Evolutionary conservation across 352 stramenopile species (phyloP), one percentile per base, ranked within the genome.

Genomic region (Phytophthora citrophthora): DNA sequence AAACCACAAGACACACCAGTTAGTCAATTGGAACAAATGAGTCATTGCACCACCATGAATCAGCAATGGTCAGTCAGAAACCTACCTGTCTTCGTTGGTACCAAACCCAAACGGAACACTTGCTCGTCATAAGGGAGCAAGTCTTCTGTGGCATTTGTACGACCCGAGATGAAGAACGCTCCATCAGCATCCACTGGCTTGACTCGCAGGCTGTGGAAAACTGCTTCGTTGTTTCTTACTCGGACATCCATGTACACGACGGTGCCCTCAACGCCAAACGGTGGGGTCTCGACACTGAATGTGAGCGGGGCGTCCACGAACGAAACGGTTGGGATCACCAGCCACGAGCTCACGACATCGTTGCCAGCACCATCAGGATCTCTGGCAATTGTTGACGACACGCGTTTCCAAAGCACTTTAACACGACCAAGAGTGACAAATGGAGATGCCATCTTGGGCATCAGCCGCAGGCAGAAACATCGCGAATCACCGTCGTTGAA

Each of bases 61-160:
- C 40, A 41, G 27, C 32, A 54, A 1, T 6, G 4, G 48, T 4
- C n/a, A 57, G 26, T 36, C 13, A 34, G 34, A 6, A 38, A 20
- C 71, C 49, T 74, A 94, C 87, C 87, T 61, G 84, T 85, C 68
- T 94, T 91, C 18, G 74, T 91, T 6, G 88, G 88, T 29, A 94
- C 66, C 39, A 95, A 70, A 5, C 85, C 83, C 51, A 93, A 74
- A 3, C 55, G 75, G 45, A 91, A 86, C 12, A 83, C 64, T 47
- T 88, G 75, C 31, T 91, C 80, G 15, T 89, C 81, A 27, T 81
- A 76, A 15, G 88, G 88, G 40, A 96, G 52, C 20, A 96, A 64
- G 29, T 96, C 81, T 52, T 93, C 81, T 13, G 86, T 82, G 10
- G 72, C 65, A 53, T 91, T 91, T 2, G 83, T 92, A n/a, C 82